Evolutionary conservation across 345 rosid genomes (phyloP), one percentile per base, ranked within the genome.

Genomic region (Citrus reticulata): DNA sequence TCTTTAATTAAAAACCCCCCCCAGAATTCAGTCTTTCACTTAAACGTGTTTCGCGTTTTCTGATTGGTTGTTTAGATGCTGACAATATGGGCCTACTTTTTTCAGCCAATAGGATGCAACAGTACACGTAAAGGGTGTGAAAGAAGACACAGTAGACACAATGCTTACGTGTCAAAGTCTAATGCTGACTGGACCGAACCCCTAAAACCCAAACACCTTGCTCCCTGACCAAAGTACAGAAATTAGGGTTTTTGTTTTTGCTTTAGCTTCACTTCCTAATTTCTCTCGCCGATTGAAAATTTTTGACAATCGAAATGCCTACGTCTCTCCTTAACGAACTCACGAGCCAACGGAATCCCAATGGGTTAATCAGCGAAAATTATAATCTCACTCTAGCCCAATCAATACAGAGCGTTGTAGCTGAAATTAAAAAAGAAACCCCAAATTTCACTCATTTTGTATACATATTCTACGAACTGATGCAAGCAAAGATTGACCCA

Each of bases 401-500:
- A 19, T 82, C 90, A 42, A 64, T 85, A 4, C 78, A 77, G 66
- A 80, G 78, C 29, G 80, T 88, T 59, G 46, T 82, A 24, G 79
- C 85, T 59, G 88, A 88, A 77, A 83, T 72, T 68, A 85, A 2
- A 49, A 60, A 76, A 39, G 77, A 60, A 84, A 39, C 79, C 72
- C 79, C 84, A 32, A 79, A 88, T 67, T 78, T 84, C 11, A 59
- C 85, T 73, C 79, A 75, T 57, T 85, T 75, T 24, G n/a, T 78
- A 20, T 65, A 86, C 57, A 25, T 74, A 8, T 88, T 88, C 82
- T 72, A 80, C 69, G 66, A 82, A 29, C 84, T 91, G 59, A 83
- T 78, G 85, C 92, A 88, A 80, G 73, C 92, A 1, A 84, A 78
- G 75, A 40, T 80, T 25, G 91, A 91, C 81, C 91, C 92, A 32